Evolutionary conservation across 768 basidiomycete species (phyloP).

Genomic region (Baorangia bicolor): DNA sequence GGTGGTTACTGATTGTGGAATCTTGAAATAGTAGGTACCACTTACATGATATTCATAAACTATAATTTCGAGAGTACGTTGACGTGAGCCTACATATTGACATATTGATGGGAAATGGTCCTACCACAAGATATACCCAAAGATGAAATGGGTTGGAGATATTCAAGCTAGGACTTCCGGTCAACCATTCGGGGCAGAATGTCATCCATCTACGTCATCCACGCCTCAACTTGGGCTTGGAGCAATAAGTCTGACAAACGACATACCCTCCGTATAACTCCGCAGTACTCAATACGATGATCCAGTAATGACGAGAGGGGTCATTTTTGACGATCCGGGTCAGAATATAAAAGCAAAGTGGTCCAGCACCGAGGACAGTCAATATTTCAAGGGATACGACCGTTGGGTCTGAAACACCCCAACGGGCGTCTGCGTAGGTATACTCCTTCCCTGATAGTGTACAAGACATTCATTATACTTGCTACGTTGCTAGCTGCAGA

Average conservation of each 20-base stretch:
- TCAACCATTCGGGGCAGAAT: constrained; percentile 85
- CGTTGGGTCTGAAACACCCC: constrained; percentile 77
- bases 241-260: neutral
- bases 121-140: constrained; percentile 79
- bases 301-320: constrained; percentile 63
- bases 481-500: neutral
- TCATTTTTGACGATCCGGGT: constrained; percentile 63
- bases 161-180: constrained; percentile 67
- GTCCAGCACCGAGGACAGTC: constrained; percentile 73
- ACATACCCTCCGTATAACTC: constrained; percentile 76
- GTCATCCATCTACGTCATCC: constrained; percentile 68
- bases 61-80: constrained; percentile 26
- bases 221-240: neutral
- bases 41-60: constrained; percentile 83
- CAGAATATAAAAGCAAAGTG: constrained; percentile 71
- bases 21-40: constrained; percentile 1
- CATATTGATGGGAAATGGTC: constrained; percentile 27
- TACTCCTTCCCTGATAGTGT: constrained; percentile 70
- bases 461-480: neutral
- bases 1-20: neutral
- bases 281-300: constrained; percentile 70
- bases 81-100: neutral
- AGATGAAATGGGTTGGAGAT: constrained; percentile 68
- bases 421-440: constrained; percentile 74
- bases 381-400: constrained; percentile 82